phyloP scores from a whole-genome alignment of 1,139 yeast genomes.

The Geotrichum aggregatum region DNA sequence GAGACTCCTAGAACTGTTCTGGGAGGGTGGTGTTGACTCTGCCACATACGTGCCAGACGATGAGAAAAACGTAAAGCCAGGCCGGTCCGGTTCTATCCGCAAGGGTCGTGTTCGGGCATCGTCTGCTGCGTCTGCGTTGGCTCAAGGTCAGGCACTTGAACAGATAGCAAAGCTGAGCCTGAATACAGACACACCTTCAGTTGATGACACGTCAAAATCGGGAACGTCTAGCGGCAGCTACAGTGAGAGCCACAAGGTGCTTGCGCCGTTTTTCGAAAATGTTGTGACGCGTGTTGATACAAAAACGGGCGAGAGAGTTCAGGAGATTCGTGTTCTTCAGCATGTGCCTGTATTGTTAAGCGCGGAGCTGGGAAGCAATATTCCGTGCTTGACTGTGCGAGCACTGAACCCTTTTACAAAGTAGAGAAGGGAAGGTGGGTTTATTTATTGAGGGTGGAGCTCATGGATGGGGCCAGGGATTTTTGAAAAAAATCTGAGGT shows the following conservation, averaged over 20 bases:
- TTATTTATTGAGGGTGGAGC: background rate
- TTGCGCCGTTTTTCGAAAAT: constrained; percentile 55
- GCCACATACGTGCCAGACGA: constrained; percentile 90
- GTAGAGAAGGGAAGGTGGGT: no score
- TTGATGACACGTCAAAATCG: constrained; percentile 29
- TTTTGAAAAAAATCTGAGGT: background rate
- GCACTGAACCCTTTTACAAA: constrained; percentile 84
- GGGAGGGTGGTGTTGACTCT: constrained; percentile 90
- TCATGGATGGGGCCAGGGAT: no score
- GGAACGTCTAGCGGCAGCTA: constrained; percentile 18
- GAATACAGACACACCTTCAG: constrained; percentile 26
- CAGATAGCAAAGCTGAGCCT: constrained; percentile 22
- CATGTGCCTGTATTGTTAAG: constrained; percentile 81
- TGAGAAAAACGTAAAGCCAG: constrained; percentile 55
- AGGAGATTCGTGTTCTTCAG: constrained; percentile 72
- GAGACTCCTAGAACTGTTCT: constrained; percentile 71
- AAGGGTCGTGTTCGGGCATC: constrained; percentile 49
- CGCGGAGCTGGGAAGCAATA: constrained; percentile 84
- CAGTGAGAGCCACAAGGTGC: constrained; percentile 39
- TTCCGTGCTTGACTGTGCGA: constrained; percentile 91
- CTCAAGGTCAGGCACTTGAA: constrained; percentile 38
- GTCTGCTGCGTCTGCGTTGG: constrained; percentile 58
- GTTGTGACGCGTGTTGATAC: constrained; percentile 60
- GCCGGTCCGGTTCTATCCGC: constrained; percentile 16
- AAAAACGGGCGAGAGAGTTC: constrained; percentile 48